Evolutionary conservation across 1,139 yeast genomes (phyloP).

Genomic region (Kodamaea arcana): DNA sequence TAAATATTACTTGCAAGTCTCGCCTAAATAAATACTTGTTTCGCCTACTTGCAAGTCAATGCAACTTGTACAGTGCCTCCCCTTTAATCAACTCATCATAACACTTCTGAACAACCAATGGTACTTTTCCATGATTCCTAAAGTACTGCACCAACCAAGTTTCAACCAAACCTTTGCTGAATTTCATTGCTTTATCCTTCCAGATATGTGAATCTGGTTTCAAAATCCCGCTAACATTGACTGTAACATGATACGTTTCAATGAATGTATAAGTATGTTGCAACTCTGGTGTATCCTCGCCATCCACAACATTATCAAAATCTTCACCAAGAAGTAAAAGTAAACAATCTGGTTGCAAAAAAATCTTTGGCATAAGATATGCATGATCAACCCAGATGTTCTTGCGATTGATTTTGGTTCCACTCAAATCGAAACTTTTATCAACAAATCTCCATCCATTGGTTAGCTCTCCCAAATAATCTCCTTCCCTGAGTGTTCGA

Average conservation of each 20-base stretch:
- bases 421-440: slow-evolving; percentile 11
- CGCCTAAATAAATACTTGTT: too few species aligned
- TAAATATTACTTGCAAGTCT: too few species aligned
- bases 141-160: background rate
- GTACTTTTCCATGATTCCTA: background rate
- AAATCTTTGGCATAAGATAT: slow-evolving; percentile 23
- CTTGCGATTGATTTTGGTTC: slow-evolving; percentile 2
- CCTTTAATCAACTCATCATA: slow-evolving; percentile 1
- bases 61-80: too few species aligned
- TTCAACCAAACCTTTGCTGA: background rate
- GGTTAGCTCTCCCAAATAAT: slow-evolving; percentile 12
- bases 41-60: too few species aligned
- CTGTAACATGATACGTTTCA: slow-evolving; percentile 15
- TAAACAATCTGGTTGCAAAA: slow-evolving; percentile 6
- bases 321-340: slow-evolving; percentile 9
- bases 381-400: slow-evolving; percentile 18
- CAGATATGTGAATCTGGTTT: too few species aligned
- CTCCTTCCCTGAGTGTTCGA: slow-evolving; percentile 11
- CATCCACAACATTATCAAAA: too few species aligned
- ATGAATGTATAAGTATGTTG: slow-evolving; percentile 13
- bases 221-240: too few species aligned
- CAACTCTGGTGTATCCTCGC: too few species aligned
- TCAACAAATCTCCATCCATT: slow-evolving; percentile 24
- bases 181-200: too few species aligned
- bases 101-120: background rate